Evolutionary conservation across 1,284 basidiomycete species (phyloP).

Genomic region (Melampsora americana): DNA sequence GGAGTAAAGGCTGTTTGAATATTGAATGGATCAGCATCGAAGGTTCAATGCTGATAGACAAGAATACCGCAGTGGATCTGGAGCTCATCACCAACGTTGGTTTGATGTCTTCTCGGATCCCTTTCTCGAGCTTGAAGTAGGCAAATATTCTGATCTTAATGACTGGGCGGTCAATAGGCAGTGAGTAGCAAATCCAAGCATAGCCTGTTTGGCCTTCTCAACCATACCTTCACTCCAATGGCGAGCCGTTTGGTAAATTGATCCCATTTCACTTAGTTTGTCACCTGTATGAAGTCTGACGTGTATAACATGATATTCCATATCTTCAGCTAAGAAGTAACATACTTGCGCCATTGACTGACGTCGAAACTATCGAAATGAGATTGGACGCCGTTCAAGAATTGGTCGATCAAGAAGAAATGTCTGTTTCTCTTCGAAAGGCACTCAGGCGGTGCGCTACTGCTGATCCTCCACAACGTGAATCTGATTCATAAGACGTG

Average conservation of each 20-base stretch:
- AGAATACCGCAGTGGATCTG: slow-evolving; percentile 27
- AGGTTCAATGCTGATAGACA: slow-evolving; percentile 42
- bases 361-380: slow-evolving; percentile 31
- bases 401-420: slow-evolving; percentile 37
- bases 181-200: slow-evolving; percentile 32
- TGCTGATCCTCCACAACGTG: neutral
- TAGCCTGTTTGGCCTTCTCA: slow-evolving; percentile 33
- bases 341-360: slow-evolving; percentile 40
- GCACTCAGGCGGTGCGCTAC: slow-evolving; percentile 36
- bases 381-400: slow-evolving; percentile 42
- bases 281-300: neutral
- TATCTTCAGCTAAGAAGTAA: slow-evolving; percentile 29
- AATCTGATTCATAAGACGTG: neutral
- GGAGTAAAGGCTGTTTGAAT: slow-evolving; percentile 32
- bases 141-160: no score
- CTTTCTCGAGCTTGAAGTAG: no score
- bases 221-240: slow-evolving; percentile 41
- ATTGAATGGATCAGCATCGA: slow-evolving; percentile 41
- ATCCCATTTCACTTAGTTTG: neutral
- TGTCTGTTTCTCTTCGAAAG: slow-evolving; percentile 30
- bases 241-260: slow-evolving; percentile 34
- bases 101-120: slow-evolving; percentile 8
- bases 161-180: neutral
- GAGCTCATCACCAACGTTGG: slow-evolving; percentile 42
- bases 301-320: neutral